Evolutionary conservation across 441 rosid genomes (phyloP).

Genomic region (Syzygium syzygioides): DNA sequence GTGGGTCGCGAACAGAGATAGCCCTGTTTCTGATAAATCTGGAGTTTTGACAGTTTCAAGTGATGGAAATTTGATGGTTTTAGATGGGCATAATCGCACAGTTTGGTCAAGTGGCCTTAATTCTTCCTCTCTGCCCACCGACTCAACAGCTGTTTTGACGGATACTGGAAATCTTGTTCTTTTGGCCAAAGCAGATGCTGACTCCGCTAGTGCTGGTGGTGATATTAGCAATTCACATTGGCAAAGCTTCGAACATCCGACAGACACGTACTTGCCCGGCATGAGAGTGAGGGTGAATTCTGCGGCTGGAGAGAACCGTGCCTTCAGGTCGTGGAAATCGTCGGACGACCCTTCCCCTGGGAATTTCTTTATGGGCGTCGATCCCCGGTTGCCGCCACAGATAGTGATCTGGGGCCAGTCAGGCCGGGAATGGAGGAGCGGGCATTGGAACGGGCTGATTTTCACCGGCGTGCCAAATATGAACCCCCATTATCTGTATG

Average conservation of each 20-base stretch:
- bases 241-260: slow-evolving; percentile 71
- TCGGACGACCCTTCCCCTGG: slow-evolving; percentile 68
- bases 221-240: slow-evolving; percentile 26
- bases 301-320: slow-evolving; percentile 32
- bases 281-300: slow-evolving; percentile 52
- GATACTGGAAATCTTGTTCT: slow-evolving; percentile 45
- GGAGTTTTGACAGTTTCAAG: slow-evolving; percentile 42
- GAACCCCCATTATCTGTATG: slow-evolving; percentile 42
- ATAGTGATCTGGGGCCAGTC: slow-evolving; percentile 57
- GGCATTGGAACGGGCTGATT: slow-evolving; percentile 55
- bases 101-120: slow-evolving; percentile 48
- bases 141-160: slow-evolving; percentile 23
- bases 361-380: slow-evolving; percentile 53
- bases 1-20: slow-evolving; percentile 79
- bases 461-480: slow-evolving; percentile 67
- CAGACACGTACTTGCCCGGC: slow-evolving; percentile 58
- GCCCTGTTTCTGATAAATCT: slow-evolving; percentile 33
- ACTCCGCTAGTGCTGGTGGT: not conserved
- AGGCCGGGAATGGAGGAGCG: slow-evolving; percentile 76
- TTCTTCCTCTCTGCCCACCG: slow-evolving; percentile 21
- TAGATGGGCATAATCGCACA: slow-evolving; percentile 21
- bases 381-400: slow-evolving; percentile 62
- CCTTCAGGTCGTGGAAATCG: slow-evolving; percentile 65
- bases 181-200: slow-evolving; percentile 10
- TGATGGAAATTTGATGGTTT: slow-evolving; percentile 52